These are phyloP conservation scores for Claviceps africana DNA, from an alignment of 2,329 filamentous ascomycete genomes.

Conservation along the genomic window DNA sequence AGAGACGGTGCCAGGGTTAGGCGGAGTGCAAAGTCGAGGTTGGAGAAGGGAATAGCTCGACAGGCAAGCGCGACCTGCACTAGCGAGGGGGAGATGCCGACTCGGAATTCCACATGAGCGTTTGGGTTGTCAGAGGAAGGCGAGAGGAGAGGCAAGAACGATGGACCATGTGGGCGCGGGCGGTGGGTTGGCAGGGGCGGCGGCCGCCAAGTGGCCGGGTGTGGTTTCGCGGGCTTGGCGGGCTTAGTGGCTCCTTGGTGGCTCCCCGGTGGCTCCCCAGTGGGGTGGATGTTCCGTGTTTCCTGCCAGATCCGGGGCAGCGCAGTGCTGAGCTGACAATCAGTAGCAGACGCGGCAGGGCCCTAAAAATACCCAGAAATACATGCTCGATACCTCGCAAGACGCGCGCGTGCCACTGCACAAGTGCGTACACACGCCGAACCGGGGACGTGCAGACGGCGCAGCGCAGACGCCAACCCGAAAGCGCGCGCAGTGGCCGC, in stretches of 20 bases:
- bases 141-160: not conserved
- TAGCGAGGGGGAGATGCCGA: not conserved
- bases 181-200: not conserved
- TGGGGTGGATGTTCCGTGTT: not conserved
- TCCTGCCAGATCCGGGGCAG: not conserved
- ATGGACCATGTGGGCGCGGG: not conserved
- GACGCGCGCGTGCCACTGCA: too few species aligned
- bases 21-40: not conserved
- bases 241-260: too few species aligned
- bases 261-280: too few species aligned
- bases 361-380: too few species aligned
- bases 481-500: too few species aligned
- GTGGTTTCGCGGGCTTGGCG: too few species aligned
- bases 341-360: too few species aligned
- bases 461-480: too few species aligned
- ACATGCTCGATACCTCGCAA: too few species aligned
- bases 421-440: too few species aligned
- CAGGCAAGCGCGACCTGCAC: not conserved
- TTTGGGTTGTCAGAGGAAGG: not conserved
- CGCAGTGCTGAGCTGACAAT: not conserved
- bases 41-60: not conserved
- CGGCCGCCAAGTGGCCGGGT: not conserved
- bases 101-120: not conserved
- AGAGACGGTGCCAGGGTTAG: too few species aligned
- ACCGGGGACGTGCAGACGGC: too few species aligned